Evolutionary conservation across 257 asterid species (phyloP), one percentile per base, ranked within the genome.

Genomic region (Ophiorrhiza pumila): DNA sequence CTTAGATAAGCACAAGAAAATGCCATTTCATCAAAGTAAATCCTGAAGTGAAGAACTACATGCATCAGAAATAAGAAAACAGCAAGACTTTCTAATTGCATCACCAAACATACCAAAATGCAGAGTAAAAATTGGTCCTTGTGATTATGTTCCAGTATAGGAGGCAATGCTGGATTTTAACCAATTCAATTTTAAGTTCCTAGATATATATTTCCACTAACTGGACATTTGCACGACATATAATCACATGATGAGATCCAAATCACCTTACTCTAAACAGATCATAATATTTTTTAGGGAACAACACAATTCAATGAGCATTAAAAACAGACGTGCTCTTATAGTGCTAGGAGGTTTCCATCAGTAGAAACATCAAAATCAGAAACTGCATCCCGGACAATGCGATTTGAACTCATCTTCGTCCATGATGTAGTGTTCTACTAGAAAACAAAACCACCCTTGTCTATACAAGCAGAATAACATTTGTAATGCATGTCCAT

Each of bases 381-480:
- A n/a, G n/a, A n/a, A n/a, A n/a, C n/a, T n/a, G n/a, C n/a, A n/a
- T n/a, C n/a, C n/a, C n/a, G n/a, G n/a, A n/a, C n/a, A n/a, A n/a
- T n/a, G n/a, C n/a, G n/a, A n/a, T n/a, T n/a, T n/a, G n/a, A n/a
- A n/a, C n/a, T n/a, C n/a, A n/a, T n/a, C n/a, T 52, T 91, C 52
- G n/a, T 61, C 97, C 98, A 87, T 23, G 96, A 57, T 68, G 84
- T 74, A 63, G 90, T 83, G 77, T 82, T 80, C 90, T 89, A 93
- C 84, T 86, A 84, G 71, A 88, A 80, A 61, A 93, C 85, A 72
- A 84, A 74, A 46, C 90, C 85, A 65, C 93, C 93, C 75, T 80
- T 83, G 85, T 74, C 95, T 87, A 59, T 34, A 18, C 68, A 75
- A 49, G 63, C 23, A 74, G 31, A 69, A 76, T 70, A 77, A 66